phyloP scores from a whole-genome alignment of 768 basidiomycete genomes.

The Multifurca ochricompacta region DNA sequence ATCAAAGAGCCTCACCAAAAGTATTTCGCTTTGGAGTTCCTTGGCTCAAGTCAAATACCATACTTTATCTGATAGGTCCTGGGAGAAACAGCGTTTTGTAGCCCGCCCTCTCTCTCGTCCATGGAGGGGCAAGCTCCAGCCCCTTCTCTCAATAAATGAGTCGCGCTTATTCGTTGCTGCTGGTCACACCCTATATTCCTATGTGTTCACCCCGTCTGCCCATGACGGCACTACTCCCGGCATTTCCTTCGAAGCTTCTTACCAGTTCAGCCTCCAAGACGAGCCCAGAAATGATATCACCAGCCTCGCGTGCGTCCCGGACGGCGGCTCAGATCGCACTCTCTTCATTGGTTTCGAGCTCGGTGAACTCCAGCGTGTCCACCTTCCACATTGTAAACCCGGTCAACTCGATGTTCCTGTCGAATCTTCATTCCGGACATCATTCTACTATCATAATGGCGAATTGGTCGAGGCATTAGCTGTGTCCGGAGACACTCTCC shows the following conservation, averaged over 20 bases:
- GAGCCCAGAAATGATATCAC: constrained; percentile 44
- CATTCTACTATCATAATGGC: constrained; percentile 29
- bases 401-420: constrained; percentile 16
- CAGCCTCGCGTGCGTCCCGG: constrained; percentile 41
- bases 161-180: constrained; percentile 26
- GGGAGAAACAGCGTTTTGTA: constrained; percentile 19
- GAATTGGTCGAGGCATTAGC: constrained; percentile 53
- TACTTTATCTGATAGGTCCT: constrained; percentile 20
- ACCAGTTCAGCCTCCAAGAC: constrained; percentile 31
- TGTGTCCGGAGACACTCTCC: constrained; percentile 34
- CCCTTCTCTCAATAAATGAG: constrained; percentile 21
- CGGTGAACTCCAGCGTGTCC: constrained; percentile 46
- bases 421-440: constrained; percentile 20
- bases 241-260: constrained; percentile 40
- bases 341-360: constrained; percentile 53
- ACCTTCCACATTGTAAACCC: constrained; percentile 26
- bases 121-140: constrained; percentile 25
- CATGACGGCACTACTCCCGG: constrained; percentile 32
- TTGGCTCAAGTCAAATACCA: constrained; percentile 20
- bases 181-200: constrained; percentile 23
- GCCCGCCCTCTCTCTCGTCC: constrained; percentile 22
- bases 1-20: constrained; percentile 13
- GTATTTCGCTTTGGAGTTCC: constrained; percentile 15
- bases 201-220: constrained; percentile 19
- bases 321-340: constrained; percentile 36